A percentile compares a stretch with the other conserved stretches of the same genome.
Conservation (phyloP, 176 grass and related monocot genomes). For the Phyllostachys edulis region DNA sequence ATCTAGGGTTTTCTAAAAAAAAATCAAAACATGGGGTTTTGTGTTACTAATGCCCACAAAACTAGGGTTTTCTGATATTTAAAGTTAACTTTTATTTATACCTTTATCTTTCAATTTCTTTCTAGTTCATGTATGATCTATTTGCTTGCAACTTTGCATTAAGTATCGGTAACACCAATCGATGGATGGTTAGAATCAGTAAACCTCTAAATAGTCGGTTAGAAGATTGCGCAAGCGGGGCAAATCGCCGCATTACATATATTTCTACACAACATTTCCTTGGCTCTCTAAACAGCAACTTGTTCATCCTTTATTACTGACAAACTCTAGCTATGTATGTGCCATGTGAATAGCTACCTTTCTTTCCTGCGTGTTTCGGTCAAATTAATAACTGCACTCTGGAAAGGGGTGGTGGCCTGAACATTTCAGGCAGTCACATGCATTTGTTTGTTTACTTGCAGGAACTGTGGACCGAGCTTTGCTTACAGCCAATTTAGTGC, state of each 20-base stretch:
- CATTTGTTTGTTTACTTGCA: constrained; percentile 19
- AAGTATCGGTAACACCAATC: not conserved
- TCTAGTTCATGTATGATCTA: not conserved
- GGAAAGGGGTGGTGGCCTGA: not conserved
- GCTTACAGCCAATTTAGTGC: constrained; percentile 14
- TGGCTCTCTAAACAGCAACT: not conserved
- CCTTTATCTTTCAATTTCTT: not conserved
- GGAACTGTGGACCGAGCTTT: not conserved
- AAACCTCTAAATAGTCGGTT: not conserved
- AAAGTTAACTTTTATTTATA: not conserved
- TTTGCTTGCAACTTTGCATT: not conserved
- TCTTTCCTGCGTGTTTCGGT: not conserved
- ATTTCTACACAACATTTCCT: not conserved
- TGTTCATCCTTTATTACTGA: not conserved
- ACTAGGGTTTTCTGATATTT: too few species aligned
- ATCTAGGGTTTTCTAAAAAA: too few species aligned
- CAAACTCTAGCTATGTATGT: not conserved
- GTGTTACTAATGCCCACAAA: too few species aligned
- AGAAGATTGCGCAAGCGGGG: not conserved
- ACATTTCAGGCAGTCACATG: constrained; percentile 30
- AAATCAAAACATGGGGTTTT: too few species aligned
- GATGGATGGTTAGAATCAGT: not conserved
- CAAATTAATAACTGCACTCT: not conserved
- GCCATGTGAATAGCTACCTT: not conserved
- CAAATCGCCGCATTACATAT: not conserved